Evolutionary conservation across 2,329 filamentous ascomycete species (phyloP).

Genomic region (Diplodia corticola): DNA sequence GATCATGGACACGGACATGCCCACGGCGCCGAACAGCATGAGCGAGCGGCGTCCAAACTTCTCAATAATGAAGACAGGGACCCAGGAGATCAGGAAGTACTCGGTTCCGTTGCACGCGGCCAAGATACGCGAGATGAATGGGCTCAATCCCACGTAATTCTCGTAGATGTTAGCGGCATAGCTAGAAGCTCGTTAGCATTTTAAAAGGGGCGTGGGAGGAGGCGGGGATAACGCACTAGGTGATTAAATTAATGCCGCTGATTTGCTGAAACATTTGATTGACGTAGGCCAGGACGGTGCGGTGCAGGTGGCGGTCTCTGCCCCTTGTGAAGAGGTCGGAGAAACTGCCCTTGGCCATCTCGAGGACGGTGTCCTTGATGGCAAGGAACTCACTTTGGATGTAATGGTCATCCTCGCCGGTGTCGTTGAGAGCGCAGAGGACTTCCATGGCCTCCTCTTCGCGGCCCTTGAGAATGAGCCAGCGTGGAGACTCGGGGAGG

Average conservation of each 20-base stretch:
- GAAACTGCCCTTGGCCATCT: slow-evolving; percentile 51
- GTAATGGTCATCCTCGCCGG: slow-evolving; percentile 38
- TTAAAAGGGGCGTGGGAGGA: no score
- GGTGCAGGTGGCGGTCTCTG: slow-evolving; percentile 58
- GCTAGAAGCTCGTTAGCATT: no score
- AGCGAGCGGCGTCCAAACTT: slow-evolving; percentile 40
- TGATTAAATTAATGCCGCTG: slow-evolving; percentile 36
- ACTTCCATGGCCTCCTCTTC: slow-evolving; percentile 48
- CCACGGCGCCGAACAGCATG: slow-evolving; percentile 42
- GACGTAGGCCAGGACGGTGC: slow-evolving; percentile 56
- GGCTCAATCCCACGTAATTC: slow-evolving; percentile 41
- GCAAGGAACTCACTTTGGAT: slow-evolving; percentile 39
- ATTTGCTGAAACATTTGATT: slow-evolving; percentile 58
- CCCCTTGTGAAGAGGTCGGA: slow-evolving; percentile 60
- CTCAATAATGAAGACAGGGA: slow-evolving; percentile 45
- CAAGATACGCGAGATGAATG: slow-evolving; percentile 37
- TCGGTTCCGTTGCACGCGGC: slow-evolving; percentile 46
- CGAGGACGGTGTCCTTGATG: slow-evolving; percentile 41
- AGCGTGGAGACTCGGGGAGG: slow-evolving; percentile 60
- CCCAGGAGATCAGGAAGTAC: slow-evolving; percentile 45
- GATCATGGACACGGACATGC: slow-evolving; percentile 39
- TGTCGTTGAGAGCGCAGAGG: slow-evolving; percentile 34
- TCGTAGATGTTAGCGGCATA: slow-evolving; percentile 44
- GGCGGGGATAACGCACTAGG: no score
- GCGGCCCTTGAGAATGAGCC: slow-evolving; percentile 58